Evolutionary conservation across 352 stramenopile genomes (phyloP).

Genomic region (Globisporangium takayamanum): DNA sequence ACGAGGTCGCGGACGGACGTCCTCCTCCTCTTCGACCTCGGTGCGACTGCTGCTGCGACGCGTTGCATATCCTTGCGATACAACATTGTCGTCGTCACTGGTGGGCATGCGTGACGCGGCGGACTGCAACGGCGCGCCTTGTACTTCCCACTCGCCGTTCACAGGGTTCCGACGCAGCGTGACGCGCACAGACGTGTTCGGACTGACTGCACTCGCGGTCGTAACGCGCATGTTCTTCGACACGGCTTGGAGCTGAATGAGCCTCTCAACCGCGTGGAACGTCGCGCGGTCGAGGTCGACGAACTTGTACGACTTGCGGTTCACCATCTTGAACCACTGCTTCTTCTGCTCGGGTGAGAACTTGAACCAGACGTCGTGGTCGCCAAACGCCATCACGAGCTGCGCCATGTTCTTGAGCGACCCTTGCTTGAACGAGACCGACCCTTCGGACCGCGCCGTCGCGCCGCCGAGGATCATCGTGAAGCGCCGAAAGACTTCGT

Average conservation of each 20-base stretch:
- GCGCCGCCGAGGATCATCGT: conserved; percentile 3
- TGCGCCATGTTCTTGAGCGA: conserved; percentile 14
- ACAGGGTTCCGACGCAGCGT: conserved; percentile 1
- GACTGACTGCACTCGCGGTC: neutral
- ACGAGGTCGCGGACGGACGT: too few relatives aligned
- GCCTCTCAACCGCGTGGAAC: conserved; percentile 5
- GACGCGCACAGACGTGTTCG: neutral
- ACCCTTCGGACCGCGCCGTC: conserved; percentile 7
- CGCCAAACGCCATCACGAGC: conserved; percentile 13
- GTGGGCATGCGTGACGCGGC: neutral
- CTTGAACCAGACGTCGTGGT: conserved; percentile 12
- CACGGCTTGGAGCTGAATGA: conserved; percentile 7
- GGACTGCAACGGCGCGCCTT: neutral
- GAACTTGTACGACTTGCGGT: conserved; percentile 15
- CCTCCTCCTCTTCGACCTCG: too few relatives aligned
- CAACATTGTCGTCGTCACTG: neutral
- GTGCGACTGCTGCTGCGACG: neutral
- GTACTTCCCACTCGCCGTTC: neutral
- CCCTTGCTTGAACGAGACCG: conserved; percentile 13
- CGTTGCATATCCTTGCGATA: neutral
- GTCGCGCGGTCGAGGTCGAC: conserved; percentile 9
- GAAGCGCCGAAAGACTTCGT: conserved; percentile 13
- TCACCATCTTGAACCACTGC: conserved; percentile 16
- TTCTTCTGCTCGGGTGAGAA: conserved; percentile 14
- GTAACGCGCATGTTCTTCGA: conserved; percentile 12